Base-by-base conservation (phyloP, 768 basidiomycete genomes). In the Candolleomyces aberdarensis region DNA sequence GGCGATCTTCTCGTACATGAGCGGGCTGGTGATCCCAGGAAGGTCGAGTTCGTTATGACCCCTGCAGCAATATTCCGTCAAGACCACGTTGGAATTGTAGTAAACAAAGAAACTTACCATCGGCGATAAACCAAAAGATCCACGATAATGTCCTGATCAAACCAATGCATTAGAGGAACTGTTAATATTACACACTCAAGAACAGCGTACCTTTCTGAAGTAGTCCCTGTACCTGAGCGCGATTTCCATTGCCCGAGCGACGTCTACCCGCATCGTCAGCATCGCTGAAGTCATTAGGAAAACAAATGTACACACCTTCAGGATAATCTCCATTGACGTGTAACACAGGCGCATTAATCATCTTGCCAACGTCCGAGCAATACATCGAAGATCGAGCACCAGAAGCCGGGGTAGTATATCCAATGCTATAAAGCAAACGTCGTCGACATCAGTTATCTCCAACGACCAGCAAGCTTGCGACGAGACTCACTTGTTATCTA, bases 291-390 rank as follows among this genome's bases (percentile, higher is more conserved):
- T 26, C 26, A 26, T 2, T 2, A 26, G 26, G 26, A 26, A 26
- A 26, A 1, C 26, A 26, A 11, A 43, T 13, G 15, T 36, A 55
- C 49, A 76, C 56, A 78, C 91, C 92, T 82, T 96, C 93, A 0
- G 93, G 92, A 70, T 89, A 77, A 70, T 97, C 95, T 5, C 94
- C 94, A 64, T 96, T 97, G 61, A 95, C 92, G 63, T 96, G 95
- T 19, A 96, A 70, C 4, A 96, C 85, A 1, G 94, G 95, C 0
- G 91, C 87, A 60, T 92, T 89, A 65, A 95, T 88, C 89, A 92
- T 92, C 75, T 96, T 96, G 5, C 89, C 92, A 41, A 92, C 77
- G 69, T 94, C 92, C 0, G 92, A 92, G 68, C 91, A 94, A 68
- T 97, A 97, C 39, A 91, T 69, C 0, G 91, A 93, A 1, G 94